Base-by-base conservation (phyloP, 768 basidiomycete genomes). In the Psilocybe cubensis region DNA sequence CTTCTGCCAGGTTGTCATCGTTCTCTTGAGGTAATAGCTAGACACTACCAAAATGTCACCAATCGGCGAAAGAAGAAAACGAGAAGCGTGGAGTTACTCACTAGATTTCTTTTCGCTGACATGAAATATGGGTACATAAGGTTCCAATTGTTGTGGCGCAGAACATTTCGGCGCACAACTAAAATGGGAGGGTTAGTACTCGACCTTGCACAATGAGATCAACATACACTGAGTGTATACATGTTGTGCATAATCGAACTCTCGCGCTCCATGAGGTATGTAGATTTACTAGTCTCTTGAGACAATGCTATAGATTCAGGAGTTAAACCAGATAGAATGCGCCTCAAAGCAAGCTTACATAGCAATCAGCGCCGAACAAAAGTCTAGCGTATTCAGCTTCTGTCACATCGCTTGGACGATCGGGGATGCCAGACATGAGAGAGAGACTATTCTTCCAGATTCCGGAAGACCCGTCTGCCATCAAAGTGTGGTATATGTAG, bases 401-500 rank as follows among this genome's bases (percentile, higher is more conserved):
- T 9, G 25, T 50, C 21, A 56, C 11, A 23, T 43, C 11, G 11
- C 11, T 18, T 18, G 55, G 55, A n/a, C 46, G 38, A 2, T 55
- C 29, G 2, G 40, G 55, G 8, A 56, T 11, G 14, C 20, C 9
- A n/a, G 29, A n/a, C 11, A 56, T 28, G 24, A 48, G 47, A 18
- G n/a, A 31, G 5, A 46, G 47, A 28, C 47, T 24, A 3, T 17
- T 10, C 14, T 49, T 31, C 55, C 55, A 56, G n/a, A 56, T n/a
- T 12, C 11, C 24, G 23, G 27, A 9, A 1, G 55, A 27, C 24
- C 52, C 55, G 23, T 49, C 54, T 4, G 35, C 54, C 67, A 70
- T 66, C 3, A 72, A 47, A 9, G 66, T 66, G 4, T 31, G 51
- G 3, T 72, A 72, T 27, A 80, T 61, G 9, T 61, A 31, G 56